Evolutionary conservation across 257 asterid genomes (phyloP).

Genomic region (Fraxinus americana): DNA sequence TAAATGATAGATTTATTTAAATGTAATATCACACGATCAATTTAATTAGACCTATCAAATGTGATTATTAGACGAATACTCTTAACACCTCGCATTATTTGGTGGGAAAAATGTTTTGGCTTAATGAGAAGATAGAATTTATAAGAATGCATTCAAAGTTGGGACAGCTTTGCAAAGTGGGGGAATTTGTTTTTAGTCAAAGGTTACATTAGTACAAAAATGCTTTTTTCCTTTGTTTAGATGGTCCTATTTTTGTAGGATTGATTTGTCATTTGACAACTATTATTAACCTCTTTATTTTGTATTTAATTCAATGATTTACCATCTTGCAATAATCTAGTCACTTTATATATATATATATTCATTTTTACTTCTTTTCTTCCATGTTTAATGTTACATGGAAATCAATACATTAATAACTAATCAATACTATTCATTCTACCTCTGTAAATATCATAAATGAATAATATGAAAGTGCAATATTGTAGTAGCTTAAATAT

Average conservation of each 20-base stretch:
- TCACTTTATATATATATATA: no score
- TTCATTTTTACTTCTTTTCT: not conserved
- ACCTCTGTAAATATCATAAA: no score
- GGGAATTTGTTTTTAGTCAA: constrained; percentile 18
- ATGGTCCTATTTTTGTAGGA: constrained; percentile 25
- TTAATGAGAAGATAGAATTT: not conserved
- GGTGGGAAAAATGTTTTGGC: not conserved
- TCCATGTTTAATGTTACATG: no score
- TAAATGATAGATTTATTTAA: no score
- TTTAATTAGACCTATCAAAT: no score
- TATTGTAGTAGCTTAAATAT: no score
- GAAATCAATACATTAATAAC: no score
- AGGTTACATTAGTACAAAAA: not conserved
- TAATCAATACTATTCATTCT: no score
- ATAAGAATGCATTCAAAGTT: constrained; percentile 6
- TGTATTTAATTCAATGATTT: not conserved
- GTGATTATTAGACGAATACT: no score
- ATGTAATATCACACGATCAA: no score
- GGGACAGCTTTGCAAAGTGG: constrained; percentile 2
- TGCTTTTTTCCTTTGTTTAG: not conserved
- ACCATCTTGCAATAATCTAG: not conserved
- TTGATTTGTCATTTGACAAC: not conserved
- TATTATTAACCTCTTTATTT: not conserved
- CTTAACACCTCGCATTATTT: no score
- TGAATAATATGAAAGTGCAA: no score